Evolutionary conservation across 805 yeast species (phyloP), one percentile per base, ranked within the genome.

Genomic region (Osmozyma mogii): DNA sequence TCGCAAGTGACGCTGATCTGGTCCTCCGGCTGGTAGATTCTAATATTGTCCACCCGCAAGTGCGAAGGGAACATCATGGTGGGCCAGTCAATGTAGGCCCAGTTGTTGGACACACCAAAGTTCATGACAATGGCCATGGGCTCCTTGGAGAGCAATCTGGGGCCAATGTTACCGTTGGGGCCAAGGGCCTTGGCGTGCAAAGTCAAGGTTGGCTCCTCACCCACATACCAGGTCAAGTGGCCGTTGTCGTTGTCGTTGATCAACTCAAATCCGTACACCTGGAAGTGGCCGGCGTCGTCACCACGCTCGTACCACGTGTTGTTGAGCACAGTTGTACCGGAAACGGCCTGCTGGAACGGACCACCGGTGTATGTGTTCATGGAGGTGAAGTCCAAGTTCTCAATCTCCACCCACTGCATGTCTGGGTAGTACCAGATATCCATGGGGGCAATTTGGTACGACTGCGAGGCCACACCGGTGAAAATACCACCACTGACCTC

Each of bases 341-440:
- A 53, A 6, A 62, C 49, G 4, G 68, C 64, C 37, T 62, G 61
- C 36, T 61, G 67, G 29, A 45, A 45, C 4, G 59, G 56, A 2
- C 62, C 58, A 9, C 68, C 68, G 3, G 56, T 50, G 28, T 58
- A 55, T 5, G 56, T 34, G 44, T 61, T 60, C 58, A 61, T 54
- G 13, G 52, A 40, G 6, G 67, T 60, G 9, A 52, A 36, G 14
- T 48, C 44, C 15, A 24, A 12, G 34, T 58, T 43, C 19, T 44
- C 31, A 21, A 62, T 52, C 15, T 41, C 31, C 31, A 61, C 41
- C 27, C 48, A 59, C 26, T 52, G 47, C 37, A 60, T 60, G 33
- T 61, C 65, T 4, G 68, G 67, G 33, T 52, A 42, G 45, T 57
- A 59, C 67, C 68, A 61, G 15, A 60, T 49, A 33, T 64, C 69